Conservation (phyloP, 2,329 filamentous ascomycete genomes). For the Cercospora sojina region DNA sequence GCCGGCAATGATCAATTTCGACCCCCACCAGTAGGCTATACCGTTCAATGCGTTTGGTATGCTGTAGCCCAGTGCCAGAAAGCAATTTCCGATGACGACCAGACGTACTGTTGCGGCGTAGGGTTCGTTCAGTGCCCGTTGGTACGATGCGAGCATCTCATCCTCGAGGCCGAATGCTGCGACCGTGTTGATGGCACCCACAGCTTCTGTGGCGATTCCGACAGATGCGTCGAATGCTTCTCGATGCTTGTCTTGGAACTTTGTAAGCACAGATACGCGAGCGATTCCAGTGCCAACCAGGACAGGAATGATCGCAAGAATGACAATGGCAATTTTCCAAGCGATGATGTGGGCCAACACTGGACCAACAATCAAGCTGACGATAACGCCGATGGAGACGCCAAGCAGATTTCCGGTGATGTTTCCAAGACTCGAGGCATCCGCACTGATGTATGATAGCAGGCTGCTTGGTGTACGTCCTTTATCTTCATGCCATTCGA, state of each 20-base stretch:
- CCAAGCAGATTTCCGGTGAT: slow-evolving; percentile 70
- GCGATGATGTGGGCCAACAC: slow-evolving; percentile 68
- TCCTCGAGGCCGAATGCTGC: slow-evolving; percentile 40
- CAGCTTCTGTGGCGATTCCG: slow-evolving; percentile 47
- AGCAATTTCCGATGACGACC: slow-evolving; percentile 16
- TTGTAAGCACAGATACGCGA: slow-evolving; percentile 61
- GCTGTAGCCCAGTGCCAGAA: slow-evolving; percentile 59
- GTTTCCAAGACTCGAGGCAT: slow-evolving; percentile 64
- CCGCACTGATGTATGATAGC: slow-evolving; percentile 66
- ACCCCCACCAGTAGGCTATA: slow-evolving; percentile 78
- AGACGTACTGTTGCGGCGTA: neutral
- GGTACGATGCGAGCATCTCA: slow-evolving; percentile 16
- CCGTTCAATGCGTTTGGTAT: slow-evolving; percentile 64
- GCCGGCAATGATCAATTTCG: slow-evolving; percentile 66
- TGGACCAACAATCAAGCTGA: slow-evolving; percentile 68
- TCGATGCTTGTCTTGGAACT: slow-evolving; percentile 55
- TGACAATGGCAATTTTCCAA: slow-evolving; percentile 74
- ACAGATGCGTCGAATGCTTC: slow-evolving; percentile 53
- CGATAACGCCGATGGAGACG: slow-evolving; percentile 63
- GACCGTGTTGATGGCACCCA: slow-evolving; percentile 36
- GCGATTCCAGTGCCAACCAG: slow-evolving; percentile 65
- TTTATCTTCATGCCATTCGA: slow-evolving; percentile 69
- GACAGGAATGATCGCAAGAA: slow-evolving; percentile 63
- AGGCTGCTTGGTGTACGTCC: slow-evolving; percentile 61
- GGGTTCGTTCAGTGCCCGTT: neutral